Base-by-base conservation (phyloP, 139 green algal species). In the Haematococcus sp. region DNA sequence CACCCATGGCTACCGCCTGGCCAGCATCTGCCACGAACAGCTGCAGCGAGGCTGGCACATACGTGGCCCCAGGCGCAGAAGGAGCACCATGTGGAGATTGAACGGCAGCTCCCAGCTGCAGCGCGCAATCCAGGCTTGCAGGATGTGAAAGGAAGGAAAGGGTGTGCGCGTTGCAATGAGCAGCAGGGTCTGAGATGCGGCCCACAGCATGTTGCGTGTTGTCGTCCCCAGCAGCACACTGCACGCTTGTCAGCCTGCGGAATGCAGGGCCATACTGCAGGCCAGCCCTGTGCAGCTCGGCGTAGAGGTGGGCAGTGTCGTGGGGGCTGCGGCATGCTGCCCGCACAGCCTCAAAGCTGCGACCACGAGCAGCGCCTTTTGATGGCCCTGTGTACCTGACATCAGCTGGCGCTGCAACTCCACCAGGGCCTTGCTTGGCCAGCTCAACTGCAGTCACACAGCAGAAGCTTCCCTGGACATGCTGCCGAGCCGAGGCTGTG, bases 201-300 rank as follows among this genome's bases (percentile, higher is more conserved):
- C 34, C 55, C 1, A 13, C 28, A 74, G 73, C 13, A n/a, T n/a
- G n/a, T 16, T 1, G 68, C 69, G 1, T 20, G 44, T 23, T 4
- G 79, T 63, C 7, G n/a, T 44, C 34, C 13, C 34, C 19, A 1
- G 35, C 43, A 31, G 63, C 51, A 13, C 83, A 68, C 58, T 95
- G 90, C 33, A 93, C 73, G 70, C 91, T 91, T 25, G 85, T 46
- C 49, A 97, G 88, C 49, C 91, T 80, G 27, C 91, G 74, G 83
- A 97, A 97, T 16, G 86, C 75, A 0, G 90, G 86, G 4, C 93
- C 93, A 71, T 97, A 97, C 80, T 92, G 87, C 80, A 97, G 78
- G 1, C 90, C 92, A 13, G 82, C 82, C 27, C 85, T 81, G 13
- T 79, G 68, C 69, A 97, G 82, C 55, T 90, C 80, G 27, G 77